A percentile compares a stretch with the other conserved stretches of the same genome.
phyloP scores from a whole-genome alignment of 306 rosid species.

The Dicorynia guianensis region DNA sequence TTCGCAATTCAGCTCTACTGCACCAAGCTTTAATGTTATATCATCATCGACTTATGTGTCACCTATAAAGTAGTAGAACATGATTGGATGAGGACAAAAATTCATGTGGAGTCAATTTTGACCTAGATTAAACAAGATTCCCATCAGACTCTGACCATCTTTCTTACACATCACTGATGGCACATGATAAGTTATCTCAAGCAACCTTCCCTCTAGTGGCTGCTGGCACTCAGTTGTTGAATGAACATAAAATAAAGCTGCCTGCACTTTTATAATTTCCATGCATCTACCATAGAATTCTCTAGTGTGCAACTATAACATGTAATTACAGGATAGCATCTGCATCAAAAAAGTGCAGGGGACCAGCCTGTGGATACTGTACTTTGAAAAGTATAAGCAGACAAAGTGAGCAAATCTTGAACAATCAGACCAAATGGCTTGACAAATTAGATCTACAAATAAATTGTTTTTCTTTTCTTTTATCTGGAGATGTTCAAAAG shows the following conservation, averaged over 20 bases:
- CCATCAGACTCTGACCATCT: background rate
- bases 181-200: background rate
- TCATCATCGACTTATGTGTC: background rate
- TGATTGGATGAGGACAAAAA: too few relatives aligned
- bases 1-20: background rate
- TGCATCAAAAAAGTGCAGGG: background rate
- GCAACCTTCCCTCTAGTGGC: constrained; percentile 1
- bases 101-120: too few relatives aligned
- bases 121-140: too few relatives aligned
- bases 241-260: background rate
- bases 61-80: too few relatives aligned
- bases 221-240: background rate
- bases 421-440: background rate
- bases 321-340: background rate
- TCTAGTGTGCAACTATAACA: background rate
- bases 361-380: background rate
- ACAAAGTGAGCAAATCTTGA: constrained; percentile 9
- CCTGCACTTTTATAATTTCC: background rate
- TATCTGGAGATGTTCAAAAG: background rate
- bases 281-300: background rate
- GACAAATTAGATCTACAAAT: background rate
- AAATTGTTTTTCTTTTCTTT: background rate
- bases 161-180: background rate
- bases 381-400: constrained; percentile 13
- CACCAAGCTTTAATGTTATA: background rate